Percentiles rank a stretch among this genome's conserved stretches.
Conservation (phyloP, 148 eudicot species). For the Cornus florida region DNA sequence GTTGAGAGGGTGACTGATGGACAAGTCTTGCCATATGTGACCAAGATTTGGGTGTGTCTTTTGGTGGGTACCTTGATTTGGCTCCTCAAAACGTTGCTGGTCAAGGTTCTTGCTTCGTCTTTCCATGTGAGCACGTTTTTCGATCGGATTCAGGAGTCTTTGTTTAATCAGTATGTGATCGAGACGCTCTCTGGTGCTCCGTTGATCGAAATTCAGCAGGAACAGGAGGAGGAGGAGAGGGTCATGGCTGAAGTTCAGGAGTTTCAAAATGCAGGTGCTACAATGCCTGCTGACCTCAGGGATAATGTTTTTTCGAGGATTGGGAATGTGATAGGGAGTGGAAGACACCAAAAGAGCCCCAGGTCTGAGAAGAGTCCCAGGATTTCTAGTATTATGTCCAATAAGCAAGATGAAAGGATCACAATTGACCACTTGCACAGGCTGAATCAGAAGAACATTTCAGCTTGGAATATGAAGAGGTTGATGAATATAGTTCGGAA, state of each 20-base stretch:
- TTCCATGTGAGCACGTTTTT: too few relatives aligned
- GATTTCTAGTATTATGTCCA: constrained; percentile 37
- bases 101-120: too few relatives aligned
- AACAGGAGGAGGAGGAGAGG: constrained; percentile 23
- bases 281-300: constrained; percentile 38
- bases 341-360: constrained; percentile 44
- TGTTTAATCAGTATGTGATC: too few relatives aligned
- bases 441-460: constrained; percentile 78
- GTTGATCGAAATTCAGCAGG: constrained; percentile 13
- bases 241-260: constrained; percentile 35
- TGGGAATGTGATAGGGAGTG: constrained; percentile 42
- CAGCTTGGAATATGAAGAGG: constrained; percentile 99
- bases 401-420: constrained; percentile 52
- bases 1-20: too few relatives aligned
- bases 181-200: too few relatives aligned
- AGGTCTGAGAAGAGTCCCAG: constrained; percentile 42
- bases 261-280: constrained; percentile 34
- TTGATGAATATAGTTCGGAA: constrained; percentile 65
- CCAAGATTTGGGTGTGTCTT: too few relatives aligned
- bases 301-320: constrained; percentile 47
- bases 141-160: too few relatives aligned
- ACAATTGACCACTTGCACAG: constrained; percentile 79
- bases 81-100: too few relatives aligned
- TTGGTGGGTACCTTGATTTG: too few relatives aligned
- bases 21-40: too few relatives aligned